A percentile compares a stretch with the other conserved stretches of the same genome.
Evolutionary conservation across 2,329 filamentous ascomycete genomes (phyloP).

Genomic region (Alternaria rosae): DNA sequence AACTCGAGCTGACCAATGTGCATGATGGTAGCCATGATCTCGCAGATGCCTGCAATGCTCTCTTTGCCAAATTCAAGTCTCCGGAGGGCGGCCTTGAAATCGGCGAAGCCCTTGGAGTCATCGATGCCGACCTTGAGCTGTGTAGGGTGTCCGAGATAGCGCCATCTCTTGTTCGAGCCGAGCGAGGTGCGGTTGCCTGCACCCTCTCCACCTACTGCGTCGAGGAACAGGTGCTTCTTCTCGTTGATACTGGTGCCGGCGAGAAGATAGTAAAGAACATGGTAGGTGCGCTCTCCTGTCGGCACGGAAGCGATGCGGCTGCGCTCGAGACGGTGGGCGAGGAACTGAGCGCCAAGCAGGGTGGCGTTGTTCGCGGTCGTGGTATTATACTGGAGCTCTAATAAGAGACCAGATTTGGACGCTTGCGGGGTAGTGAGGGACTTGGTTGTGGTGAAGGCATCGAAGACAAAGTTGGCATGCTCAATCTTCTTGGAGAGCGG

Average conservation of each 20-base stretch:
- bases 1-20: constrained; percentile 98
- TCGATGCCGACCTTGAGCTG: constrained; percentile 98
- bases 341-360: constrained; percentile 89
- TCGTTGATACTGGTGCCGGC: constrained; percentile 91
- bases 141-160: constrained; percentile 93
- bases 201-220: constrained; percentile 58
- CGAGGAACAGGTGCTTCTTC: constrained; percentile 80
- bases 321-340: constrained; percentile 91
- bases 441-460: constrained; percentile 95
- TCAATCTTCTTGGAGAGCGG: constrained; percentile 93
- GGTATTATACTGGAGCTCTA: constrained; percentile 96
- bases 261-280: constrained; percentile 93
- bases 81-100: constrained; percentile 94
- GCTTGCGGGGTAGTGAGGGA: constrained; percentile 94
- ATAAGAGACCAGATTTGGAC: constrained; percentile 93
- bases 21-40: constrained; percentile 91
- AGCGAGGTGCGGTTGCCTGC: constrained; percentile 63
- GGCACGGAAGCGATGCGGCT: constrained; percentile 91
- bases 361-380: constrained; percentile 83
- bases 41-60: constrained; percentile 96
- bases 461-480: constrained; percentile 92
- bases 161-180: constrained; percentile 81
- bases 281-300: constrained; percentile 95
- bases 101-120: constrained; percentile 91
- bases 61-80: constrained; percentile 93